phyloP scores from a whole-genome alignment of 2,329 filamentous ascomycete species.

The Cytospora chrysosperma region DNA sequence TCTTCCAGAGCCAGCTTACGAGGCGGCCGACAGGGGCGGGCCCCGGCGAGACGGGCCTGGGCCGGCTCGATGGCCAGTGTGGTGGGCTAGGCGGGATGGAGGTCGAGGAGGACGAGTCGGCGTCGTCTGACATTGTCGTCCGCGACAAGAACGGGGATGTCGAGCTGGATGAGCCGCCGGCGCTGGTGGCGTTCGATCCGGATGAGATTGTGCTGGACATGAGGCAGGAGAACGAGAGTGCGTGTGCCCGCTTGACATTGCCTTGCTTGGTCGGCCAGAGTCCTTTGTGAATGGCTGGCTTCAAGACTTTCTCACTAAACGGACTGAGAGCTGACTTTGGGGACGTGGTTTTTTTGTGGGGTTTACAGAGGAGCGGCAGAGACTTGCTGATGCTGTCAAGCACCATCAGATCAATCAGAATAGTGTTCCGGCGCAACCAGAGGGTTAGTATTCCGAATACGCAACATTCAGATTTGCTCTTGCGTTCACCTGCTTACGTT shows the following conservation, averaged over 20 bases:
- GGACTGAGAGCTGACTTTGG: not conserved
- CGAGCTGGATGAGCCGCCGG: slow-evolving; percentile 57
- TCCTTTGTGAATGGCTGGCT: no score
- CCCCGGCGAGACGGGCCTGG: not conserved
- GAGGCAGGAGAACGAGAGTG: slow-evolving; percentile 56
- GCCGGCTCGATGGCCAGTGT: slow-evolving; percentile 24
- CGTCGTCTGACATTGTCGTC: slow-evolving; percentile 63
- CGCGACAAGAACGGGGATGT: slow-evolving; percentile 63
- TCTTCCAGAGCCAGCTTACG: slow-evolving; percentile 60
- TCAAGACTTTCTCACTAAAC: slow-evolving; percentile 19
- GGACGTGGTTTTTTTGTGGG: not conserved
- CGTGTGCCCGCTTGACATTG: slow-evolving; percentile 26
- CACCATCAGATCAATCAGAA: slow-evolving; percentile 58
- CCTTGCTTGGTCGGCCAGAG: not conserved
- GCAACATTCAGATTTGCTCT: not conserved
- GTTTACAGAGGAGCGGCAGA: slow-evolving; percentile 55
- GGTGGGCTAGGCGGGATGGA: slow-evolving; percentile 44
- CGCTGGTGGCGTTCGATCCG: slow-evolving; percentile 52
- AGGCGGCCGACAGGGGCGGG: slow-evolving; percentile 47
- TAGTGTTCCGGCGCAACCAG: slow-evolving; percentile 59
- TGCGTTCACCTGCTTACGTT: slow-evolving; percentile 5
- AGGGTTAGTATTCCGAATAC: slow-evolving; percentile 49
- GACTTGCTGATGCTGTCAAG: slow-evolving; percentile 59
- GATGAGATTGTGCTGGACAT: slow-evolving; percentile 58
- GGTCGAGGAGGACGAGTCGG: slow-evolving; percentile 48